A percentile compares a stretch with the other conserved stretches of the same genome.
Conservation (phyloP, 495 filamentous ascomycete species). For the Copromyces sp. region DNA sequence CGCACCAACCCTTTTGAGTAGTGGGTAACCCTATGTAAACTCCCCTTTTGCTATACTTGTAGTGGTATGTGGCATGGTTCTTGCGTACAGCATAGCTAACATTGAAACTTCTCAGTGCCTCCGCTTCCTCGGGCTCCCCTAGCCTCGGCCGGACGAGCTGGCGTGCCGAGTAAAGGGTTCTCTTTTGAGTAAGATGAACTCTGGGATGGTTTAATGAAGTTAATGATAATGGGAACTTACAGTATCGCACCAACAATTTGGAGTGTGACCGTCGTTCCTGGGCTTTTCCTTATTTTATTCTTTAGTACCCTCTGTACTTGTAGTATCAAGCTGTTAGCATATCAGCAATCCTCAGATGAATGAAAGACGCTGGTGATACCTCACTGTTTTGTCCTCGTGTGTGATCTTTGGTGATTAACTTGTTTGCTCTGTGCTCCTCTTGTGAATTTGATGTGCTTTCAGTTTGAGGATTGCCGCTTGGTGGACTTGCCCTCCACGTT, state of each 20-base stretch:
- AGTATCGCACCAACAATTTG: constrained; percentile 1
- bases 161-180: constrained; percentile 14
- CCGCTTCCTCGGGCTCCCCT: neutral
- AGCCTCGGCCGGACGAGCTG: constrained; percentile 11
- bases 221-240: constrained; percentile 1
- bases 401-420: neutral
- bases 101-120: neutral
- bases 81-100: neutral
- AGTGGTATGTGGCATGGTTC: too few species aligned
- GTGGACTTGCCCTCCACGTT: too few species aligned
- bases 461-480: too few species aligned
- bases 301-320: neutral
- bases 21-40: constrained; percentile 12
- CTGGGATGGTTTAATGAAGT: neutral
- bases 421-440: too few species aligned
- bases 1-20: constrained; percentile 74
- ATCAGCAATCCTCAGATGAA: neutral
- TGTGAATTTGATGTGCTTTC: too few species aligned
- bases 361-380: neutral
- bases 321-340: neutral
- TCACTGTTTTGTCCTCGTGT: neutral
- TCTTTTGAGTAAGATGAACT: neutral
- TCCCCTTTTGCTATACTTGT: neutral
- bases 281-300: neutral
- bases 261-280: neutral